Conservation (phyloP, 345 rosid genomes). For the Boechera divaricarpa region DNA sequence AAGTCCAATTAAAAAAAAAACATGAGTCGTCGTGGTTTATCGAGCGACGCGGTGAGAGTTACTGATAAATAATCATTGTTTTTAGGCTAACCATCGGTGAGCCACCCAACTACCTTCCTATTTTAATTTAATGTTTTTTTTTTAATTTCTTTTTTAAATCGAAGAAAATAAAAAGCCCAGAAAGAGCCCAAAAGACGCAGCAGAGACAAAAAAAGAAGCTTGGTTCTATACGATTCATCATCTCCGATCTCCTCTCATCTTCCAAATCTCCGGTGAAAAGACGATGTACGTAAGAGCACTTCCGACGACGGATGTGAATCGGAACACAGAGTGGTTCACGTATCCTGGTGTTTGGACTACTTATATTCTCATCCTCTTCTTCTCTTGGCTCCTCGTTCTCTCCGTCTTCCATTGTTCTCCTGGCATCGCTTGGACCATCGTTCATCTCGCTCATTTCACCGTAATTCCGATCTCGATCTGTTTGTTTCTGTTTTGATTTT, state of each 20-base stretch:
- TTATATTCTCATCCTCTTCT: constrained; percentile 71
- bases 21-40: neutral
- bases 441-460: constrained; percentile 68
- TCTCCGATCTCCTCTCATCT: constrained; percentile 22
- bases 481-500: neutral
- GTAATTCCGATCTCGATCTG: constrained; percentile 38
- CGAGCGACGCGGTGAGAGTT: neutral
- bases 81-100: constrained; percentile 9
- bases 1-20: neutral
- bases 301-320: constrained; percentile 85
- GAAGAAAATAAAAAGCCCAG: neutral
- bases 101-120: constrained; percentile 23
- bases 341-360: constrained; percentile 87
- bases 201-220: neutral
- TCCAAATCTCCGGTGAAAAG: constrained; percentile 6
- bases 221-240: constrained; percentile 1
- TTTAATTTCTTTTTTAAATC: neutral
- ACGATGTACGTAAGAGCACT: constrained; percentile 70
- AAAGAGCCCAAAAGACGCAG: constrained; percentile 22
- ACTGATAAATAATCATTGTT: no score
- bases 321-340: constrained; percentile 93
- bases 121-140: neutral
- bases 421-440: constrained; percentile 90
- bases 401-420: constrained; percentile 70
- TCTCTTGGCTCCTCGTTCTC: constrained; percentile 74